Evolutionary conservation across 108 stramenopile genomes (phyloP).

Genomic region (Pseudonitzschia delicatissima): DNA sequence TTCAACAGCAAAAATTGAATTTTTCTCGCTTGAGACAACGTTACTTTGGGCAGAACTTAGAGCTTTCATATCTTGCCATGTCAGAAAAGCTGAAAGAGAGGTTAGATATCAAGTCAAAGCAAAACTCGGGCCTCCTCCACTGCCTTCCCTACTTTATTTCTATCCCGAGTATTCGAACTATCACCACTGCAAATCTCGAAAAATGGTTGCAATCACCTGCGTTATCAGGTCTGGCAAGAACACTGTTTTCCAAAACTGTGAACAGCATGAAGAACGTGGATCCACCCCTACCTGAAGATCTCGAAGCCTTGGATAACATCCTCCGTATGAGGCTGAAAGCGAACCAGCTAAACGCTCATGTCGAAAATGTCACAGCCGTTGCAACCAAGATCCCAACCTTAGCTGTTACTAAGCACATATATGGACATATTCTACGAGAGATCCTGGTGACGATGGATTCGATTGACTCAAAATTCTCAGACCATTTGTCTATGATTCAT

Average conservation of each 20-base stretch:
- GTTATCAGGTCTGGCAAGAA: conserved; percentile 65
- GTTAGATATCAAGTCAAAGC: conserved; percentile 69
- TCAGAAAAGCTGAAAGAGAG: conserved; percentile 44
- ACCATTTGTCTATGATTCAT: conserved; percentile 49
- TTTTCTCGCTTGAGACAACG: conserved; percentile 47
- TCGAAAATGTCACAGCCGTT: conserved; percentile 65
- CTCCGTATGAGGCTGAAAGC: conserved; percentile 70
- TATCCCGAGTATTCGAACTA: conserved; percentile 51
- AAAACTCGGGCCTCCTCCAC: conserved; percentile 67
- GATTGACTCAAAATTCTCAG: conserved; percentile 8
- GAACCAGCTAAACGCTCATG: conserved; percentile 61
- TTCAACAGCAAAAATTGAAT: conserved; percentile 29
- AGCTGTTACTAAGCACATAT: conserved; percentile 55
- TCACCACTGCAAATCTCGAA: conserved; percentile 55
- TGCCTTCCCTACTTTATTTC: conserved; percentile 50
- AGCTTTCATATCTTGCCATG: conserved; percentile 44
- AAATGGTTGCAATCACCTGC: conserved; percentile 84
- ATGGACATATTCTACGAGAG: conserved; percentile 43
- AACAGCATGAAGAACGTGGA: conserved; percentile 45
- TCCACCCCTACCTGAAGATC: conserved; percentile 61
- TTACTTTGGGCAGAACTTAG: conserved; percentile 51
- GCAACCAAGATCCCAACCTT: conserved; percentile 46
- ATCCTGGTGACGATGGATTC: conserved; percentile 25
- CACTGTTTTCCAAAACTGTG: conserved; percentile 55
- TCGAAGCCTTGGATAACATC: conserved; percentile 57